Evolutionary conservation across 257 asterid genomes (phyloP).

Genomic region (Cinchona pubescens): DNA sequence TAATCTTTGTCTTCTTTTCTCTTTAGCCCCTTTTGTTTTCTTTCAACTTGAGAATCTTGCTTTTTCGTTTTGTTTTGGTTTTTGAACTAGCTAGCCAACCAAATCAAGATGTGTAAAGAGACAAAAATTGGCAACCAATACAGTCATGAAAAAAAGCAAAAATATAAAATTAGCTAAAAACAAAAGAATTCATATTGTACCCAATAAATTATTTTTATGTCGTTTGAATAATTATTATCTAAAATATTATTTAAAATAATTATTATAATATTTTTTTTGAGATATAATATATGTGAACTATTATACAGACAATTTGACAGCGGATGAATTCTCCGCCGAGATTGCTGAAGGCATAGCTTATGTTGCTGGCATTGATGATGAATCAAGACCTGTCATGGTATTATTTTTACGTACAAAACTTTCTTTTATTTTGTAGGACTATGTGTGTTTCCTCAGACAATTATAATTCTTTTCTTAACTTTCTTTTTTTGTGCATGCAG

Average conservation of each 20-base stretch:
- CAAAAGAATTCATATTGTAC: no score
- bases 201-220: no score
- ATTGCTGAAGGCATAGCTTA: constrained; percentile 87
- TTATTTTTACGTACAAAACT: not conserved
- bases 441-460: not conserved
- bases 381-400: constrained; percentile 87
- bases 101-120: constrained; percentile 16
- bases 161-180: no score
- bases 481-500: constrained; percentile 28
- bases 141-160: constrained; percentile 14
- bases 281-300: no score
- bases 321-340: constrained; percentile 96
- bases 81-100: constrained; percentile 15
- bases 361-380: constrained; percentile 93
- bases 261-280: no score
- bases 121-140: constrained; percentile 6
- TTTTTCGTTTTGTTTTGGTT: constrained; percentile 9
- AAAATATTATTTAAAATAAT: no score
- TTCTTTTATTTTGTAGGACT: not conserved
- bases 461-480: not conserved
- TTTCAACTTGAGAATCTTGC: constrained; percentile 36
- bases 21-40: constrained; percentile 30
- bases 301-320: constrained; percentile 65
- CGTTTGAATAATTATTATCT: not conserved
- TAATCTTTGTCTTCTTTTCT: constrained; percentile 16